Evolutionary conservation across 345 rosid species (phyloP), one percentile per base, ranked within the genome.

Genomic region (Conringia planisiliqua): DNA sequence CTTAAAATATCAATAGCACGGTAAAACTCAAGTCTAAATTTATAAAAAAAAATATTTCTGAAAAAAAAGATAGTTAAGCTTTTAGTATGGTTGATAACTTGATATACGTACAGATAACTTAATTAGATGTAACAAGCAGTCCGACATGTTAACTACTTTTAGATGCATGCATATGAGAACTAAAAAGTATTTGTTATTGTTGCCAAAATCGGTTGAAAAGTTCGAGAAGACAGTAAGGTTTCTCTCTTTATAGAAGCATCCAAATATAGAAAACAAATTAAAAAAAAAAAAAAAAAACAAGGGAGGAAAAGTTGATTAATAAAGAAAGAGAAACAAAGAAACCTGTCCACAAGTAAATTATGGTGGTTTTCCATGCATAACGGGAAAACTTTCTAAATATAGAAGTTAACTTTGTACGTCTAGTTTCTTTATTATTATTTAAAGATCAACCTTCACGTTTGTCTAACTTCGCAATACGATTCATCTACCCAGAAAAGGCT

Each of bases 401-500:
- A 72, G 68, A 58, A 66, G 3, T 48, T 5, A 71, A 30, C 9
- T 51, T 42, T 50, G 10, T 66, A 27, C 48, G 12, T n/a, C 64
- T 18, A 2, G 6, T 32, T 58, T 14, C n/a, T 66, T 29, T 2
- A 6, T 60, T 6, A 17, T 65, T 78, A 78, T 78, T 60, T 78
- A 73, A 78, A 68, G 61, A 60, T 29, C 73, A 72, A 50, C 52
- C 36, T 60, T 60, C 17, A 51, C 60, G 66, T 60, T 60, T 56
- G 10, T 29, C 66, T 51, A 54, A 73, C 70, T 78, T 66, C 65
- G 77, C 77, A 59, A 72, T 66, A 79, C 82, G 66, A 67, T 61
- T 78, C 74, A 50, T 64, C 50, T 42, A 59, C 52, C 64, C 1
- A 67, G 48, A 50, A 24, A 44, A 52, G 74, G 61, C 72, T 58